Base-by-base conservation (phyloP, 768 basidiomycete genomes). In the Boletus rufocinnamomeus region DNA sequence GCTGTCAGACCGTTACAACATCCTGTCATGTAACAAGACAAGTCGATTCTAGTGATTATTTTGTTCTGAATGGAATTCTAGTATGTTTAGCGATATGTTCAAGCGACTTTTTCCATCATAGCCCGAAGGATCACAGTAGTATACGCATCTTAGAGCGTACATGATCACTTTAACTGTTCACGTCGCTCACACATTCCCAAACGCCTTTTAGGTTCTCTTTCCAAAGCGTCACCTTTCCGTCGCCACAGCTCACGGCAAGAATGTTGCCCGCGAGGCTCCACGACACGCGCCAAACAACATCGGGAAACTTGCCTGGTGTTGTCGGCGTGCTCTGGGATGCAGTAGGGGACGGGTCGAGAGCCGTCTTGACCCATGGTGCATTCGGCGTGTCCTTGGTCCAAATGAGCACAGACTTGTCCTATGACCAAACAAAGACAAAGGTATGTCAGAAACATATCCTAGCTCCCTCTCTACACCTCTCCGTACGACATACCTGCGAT, bases 231-330 rank as follows among this genome's bases (percentile, higher is more conserved):
- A 99, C 96, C 75, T 97, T 98, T 14, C 97, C 96, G 69, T 99
- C 97, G 11, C 95, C 95, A 73, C 94, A 96, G 72, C 93, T 94
- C 45, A 98, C 97, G 0, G 95, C 95, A 47, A 99, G 80, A 52
- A 99, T 83, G 69, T 98, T 98, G 19, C 96, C 96, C 1, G 95
- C 93, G 27, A 98, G 82, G 63, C 93, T 95, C 97, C 97, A 99
- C 46, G 91, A 93, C 35, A 98, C 94, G n/a, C 95, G 84, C 97
- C 96, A 99, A 27, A 98, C 95, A 6, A 95, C 93, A 71, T 98
- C 96, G 2, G 93, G 92, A 78, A 98, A 98, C 71, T 90, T 94
- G 25, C 91, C 91, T 17, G 84, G 75, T 70, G 73, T 77, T 45
- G 71, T 74, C 8, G 78, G 77, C 9, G 80, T 68, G 10, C 78